Base-by-base conservation (phyloP, 202 grass and related monocot genomes). In the Hordeum pubiflorum region DNA sequence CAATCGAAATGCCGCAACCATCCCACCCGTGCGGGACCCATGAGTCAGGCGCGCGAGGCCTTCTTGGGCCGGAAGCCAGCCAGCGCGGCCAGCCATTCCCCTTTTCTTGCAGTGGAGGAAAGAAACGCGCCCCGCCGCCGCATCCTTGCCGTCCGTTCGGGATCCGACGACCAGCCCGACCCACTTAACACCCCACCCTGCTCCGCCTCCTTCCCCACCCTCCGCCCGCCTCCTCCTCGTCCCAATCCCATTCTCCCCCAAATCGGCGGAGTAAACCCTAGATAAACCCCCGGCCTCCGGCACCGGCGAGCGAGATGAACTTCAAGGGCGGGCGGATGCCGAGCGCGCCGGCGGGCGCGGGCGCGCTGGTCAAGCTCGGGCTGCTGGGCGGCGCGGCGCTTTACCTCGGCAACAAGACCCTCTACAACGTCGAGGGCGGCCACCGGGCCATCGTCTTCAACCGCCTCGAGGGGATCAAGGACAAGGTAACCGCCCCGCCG, bases 361-460 rank as follows among this genome's bases (percentile, higher is more conserved):
- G 84, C 15, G 40, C 48, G 54, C 58, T 94, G 38, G 58, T 74
- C 10, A 94, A 86, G 84, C 79, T 86, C 31, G 86, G 67, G 75
- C 37, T 92, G 68, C 33, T 87, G 1, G 94, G 92, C 60, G 92
- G 94, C 81, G 79, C 84, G 7, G 73, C 84, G 46, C 58, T 89
- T 54, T 91, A 88, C 58, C 86, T 86, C 38, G 88, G 46, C 63
- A 1, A 80, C 15, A 89, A 91, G 77, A 89, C 90, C 73, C 83
- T 97, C 67, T 97, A 94, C 89, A 97, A 94, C 76, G 92, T 97
- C 57, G 94, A 97, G 52, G 94, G 94, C 0, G 94, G 94, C 41
- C 94, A 97, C 78, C 94, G 94, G 2, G 94, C 94, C 74, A 93
- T 94, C 72, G 94, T 97, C 79, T 97, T 97, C 92, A 97, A 94